Percentiles rank a stretch among this genome's conserved stretches.
phyloP scores from a whole-genome alignment of 495 filamentous ascomycete genomes.

The Friedmanniomyces endolithicus region DNA sequence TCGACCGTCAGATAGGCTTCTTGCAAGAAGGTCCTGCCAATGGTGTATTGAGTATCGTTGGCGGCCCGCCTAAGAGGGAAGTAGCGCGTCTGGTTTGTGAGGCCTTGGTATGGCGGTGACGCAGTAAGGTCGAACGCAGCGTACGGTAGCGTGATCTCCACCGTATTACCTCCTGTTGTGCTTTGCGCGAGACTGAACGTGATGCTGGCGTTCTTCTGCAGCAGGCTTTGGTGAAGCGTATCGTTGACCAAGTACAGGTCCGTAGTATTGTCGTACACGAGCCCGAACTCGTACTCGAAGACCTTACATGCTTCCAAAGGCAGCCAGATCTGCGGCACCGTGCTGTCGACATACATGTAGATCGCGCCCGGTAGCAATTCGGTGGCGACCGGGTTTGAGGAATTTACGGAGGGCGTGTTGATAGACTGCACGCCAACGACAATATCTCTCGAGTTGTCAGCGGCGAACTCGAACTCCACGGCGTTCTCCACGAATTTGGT shows the following conservation, averaged over 20 bases:
- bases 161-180: constrained; percentile 3
- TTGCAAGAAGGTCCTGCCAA: constrained; percentile 29
- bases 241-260: constrained; percentile 28
- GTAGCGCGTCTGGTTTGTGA: constrained; percentile 22
- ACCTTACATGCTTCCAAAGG: constrained; percentile 23
- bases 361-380: constrained; percentile 22
- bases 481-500: constrained; percentile 22
- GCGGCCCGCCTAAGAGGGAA: constrained; percentile 28
- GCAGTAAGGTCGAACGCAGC: constrained; percentile 27
- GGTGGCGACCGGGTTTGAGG: constrained; percentile 6
- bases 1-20: constrained; percentile 27
- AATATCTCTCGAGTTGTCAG: constrained; percentile 23
- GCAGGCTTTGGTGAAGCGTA: constrained; percentile 21
- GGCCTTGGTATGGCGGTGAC: constrained; percentile 13
- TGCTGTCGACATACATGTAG: constrained; percentile 23
- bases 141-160: constrained; percentile 28
- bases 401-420: constrained; percentile 17
- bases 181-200: constrained; percentile 26
- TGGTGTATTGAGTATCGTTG: constrained; percentile 26
- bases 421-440: constrained; percentile 26
- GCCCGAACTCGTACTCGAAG: constrained; percentile 28
- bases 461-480: constrained; percentile 20
- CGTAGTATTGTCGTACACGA: constrained; percentile 24
- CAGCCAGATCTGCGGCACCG: constrained; percentile 28
- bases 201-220: constrained; percentile 23